Evolutionary conservation across 2,329 filamentous ascomycete species (phyloP), one percentile per base, ranked within the genome.

Genomic region (Incumbomyces lentus): DNA sequence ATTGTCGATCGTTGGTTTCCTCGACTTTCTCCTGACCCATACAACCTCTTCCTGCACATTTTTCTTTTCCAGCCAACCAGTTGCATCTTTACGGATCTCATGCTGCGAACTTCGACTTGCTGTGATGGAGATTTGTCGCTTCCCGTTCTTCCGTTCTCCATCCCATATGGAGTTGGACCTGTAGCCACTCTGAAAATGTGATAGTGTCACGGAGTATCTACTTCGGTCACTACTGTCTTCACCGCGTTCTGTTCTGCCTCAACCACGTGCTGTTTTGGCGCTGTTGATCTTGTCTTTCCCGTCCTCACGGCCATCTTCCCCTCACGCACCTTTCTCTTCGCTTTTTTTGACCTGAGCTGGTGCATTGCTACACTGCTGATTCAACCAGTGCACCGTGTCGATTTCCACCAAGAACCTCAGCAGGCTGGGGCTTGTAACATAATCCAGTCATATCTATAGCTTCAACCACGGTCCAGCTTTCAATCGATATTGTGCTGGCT

Each of bases 1-100:
- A 29, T 12, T 14, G 34, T 38, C 31, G 33, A 38, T 30, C 40
- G 31, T 44, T 32, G 30, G 17, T 8, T 44, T 22, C 18, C 42
- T 38, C 33, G 34, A 38, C 42, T 44, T n/a, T 44, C 33, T 38
- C 42, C 42, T 45, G 42, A 32, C 13, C 41, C 41, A 36, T 35
- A 35, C 41, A 44, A 45, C 34, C 16, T 6, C 42, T 31, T 38
- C 22, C 16, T n/a, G n/a, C 8, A n/a, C 8, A 16, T 38, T 37
- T 43, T 17, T 35, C 33, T 26, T 16, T 14, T 37, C 16, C 14
- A 5, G 16, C 19, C 42, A 36, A 45, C 42, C 34, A 31, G 42
- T 19, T 16, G 18, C 31, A 35, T n/a, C 12, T 17, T 16, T 6
- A 26, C 22, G 22, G 22, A 26, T n/a, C 22, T 17, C 6, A 44